phyloP scores from a whole-genome alignment of 352 stramenopile genomes.

The Thraustochytrium striatum region DNA sequence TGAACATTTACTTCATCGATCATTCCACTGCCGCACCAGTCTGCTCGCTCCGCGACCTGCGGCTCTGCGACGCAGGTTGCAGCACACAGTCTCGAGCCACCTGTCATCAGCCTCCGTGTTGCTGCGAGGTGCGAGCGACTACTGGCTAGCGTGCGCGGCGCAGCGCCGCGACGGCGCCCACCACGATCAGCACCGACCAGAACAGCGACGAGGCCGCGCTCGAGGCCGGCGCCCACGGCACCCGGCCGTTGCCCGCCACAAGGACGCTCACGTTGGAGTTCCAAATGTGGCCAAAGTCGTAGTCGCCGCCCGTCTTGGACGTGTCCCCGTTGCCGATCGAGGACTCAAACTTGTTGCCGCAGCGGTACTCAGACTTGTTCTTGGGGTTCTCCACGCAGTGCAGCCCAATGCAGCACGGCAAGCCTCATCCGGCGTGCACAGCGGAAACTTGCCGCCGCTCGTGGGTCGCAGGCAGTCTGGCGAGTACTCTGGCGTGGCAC shows the following conservation, averaged over 20 bases:
- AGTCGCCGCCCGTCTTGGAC: constrained; percentile 9
- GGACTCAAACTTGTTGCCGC: constrained; percentile 29
- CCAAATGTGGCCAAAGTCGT: constrained; percentile 38
- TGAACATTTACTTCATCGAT: no score
- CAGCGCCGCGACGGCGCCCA: not conserved
- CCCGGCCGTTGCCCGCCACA: not conserved
- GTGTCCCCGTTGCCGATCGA: constrained; percentile 7
- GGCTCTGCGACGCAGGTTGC: no score
- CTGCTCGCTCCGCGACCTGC: no score
- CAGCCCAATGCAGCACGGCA: constrained; percentile 25
- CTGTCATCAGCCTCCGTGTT: no score
- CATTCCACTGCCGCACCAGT: no score
- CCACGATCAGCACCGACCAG: not conserved
- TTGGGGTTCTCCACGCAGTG: constrained; percentile 31
- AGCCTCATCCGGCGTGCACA: constrained; percentile 15
- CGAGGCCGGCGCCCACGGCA: not conserved
- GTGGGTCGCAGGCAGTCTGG: constrained; percentile 20
- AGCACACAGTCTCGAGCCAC: no score
- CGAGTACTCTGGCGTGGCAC: constrained; percentile 32
- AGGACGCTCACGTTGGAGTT: not conserved
- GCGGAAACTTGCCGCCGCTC: not conserved
- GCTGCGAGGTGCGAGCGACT: no score
- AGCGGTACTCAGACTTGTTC: constrained; percentile 8
- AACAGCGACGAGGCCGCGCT: not conserved
- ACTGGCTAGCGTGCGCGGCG: not conserved